These are phyloP conservation scores for Chytriomyces confervae DNA, from an alignment of 192 early-diverging fungal species.

Conservation along the genomic window DNA sequence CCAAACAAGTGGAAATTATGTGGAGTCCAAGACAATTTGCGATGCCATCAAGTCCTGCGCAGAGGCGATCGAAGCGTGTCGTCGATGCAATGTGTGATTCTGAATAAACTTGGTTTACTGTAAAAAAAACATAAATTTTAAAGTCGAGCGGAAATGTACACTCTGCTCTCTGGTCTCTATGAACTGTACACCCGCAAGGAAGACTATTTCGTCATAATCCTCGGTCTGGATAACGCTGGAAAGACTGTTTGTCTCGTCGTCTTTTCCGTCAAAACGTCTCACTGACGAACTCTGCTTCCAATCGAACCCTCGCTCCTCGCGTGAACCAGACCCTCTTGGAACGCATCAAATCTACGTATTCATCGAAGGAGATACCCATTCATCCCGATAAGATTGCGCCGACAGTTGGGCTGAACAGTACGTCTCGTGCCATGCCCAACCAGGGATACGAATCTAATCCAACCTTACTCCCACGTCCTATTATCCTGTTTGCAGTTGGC, in stretches of 20 bases:
- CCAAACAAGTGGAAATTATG: neutral
- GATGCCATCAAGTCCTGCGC: conserved; percentile 12
- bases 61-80: conserved; percentile 12
- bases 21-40: conserved; percentile 8
- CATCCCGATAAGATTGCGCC: conserved; percentile 89
- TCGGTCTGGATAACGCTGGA: conserved; percentile 97
- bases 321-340: conserved; percentile 83
- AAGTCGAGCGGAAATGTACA: conserved; percentile 72
- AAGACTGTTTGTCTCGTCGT: conserved; percentile 75
- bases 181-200: conserved; percentile 86
- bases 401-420: conserved; percentile 92
- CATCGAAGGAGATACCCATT: conserved; percentile 69
- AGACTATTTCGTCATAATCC: conserved; percentile 93
- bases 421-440: too few species aligned
- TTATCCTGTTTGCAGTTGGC: conserved; percentile 60
- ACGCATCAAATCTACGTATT: conserved; percentile 81
- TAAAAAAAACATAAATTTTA: too few species aligned
- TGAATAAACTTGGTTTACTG: too few species aligned
- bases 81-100: conserved; percentile 1
- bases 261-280: neutral
- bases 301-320: neutral
- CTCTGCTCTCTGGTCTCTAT: conserved; percentile 89
- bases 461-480: neutral
- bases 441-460: neutral
- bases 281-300: conserved; percentile 5